Base-by-base conservation (phyloP, 768 basidiomycete genomes). In the Phlebiopsis flavidoalba region DNA sequence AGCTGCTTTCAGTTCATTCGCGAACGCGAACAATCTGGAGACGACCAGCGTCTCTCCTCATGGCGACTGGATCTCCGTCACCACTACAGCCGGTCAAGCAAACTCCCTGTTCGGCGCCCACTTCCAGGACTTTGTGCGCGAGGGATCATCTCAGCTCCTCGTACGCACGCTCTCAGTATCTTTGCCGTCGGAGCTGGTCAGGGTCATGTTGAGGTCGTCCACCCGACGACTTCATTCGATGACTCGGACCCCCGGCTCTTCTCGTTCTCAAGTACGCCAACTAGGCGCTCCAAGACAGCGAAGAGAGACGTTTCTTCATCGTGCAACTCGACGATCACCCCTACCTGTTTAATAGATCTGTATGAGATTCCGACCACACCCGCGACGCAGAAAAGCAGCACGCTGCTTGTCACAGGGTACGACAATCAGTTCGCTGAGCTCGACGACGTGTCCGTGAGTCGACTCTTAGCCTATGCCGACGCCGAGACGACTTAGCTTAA, bases 181-280 rank as follows among this genome's bases (percentile, higher is more conserved):
- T 8, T 66, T 73, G 51, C 72, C 72, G 0, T 64, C 61, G 1
- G 60, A 65, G 57, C 70, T 71, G 5, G 70, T 78, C 43, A n/a
- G n/a, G 52, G 40, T 11, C 75, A 64, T 56, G 75, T 76, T 3
- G 78, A 72, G 0, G 56, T 81, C 8, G 57, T 67, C 8, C 63
- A 67, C 47, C 66, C 66, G 10, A 67, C 66, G 33, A 61, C 50
- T 1, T 46, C 45, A 15, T 46, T 62, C 31, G 21, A 55, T 63
- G 60, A 12, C 22, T 24, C 14, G 15, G 53, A 19, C 48, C 26
- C 47, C 19, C 53, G 33, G 24, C 15, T 53, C 33, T 43, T 43
- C 4, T 15, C 37, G 22, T 31, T 45, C 45, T 73, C 68, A 37
- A 65, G 17, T 7, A 6, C 3, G 19, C 3, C 35, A 14, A n/a